Evolutionary conservation across 495 filamentous ascomycete species (phyloP).

Genomic region (Entonaema liquescens): DNA sequence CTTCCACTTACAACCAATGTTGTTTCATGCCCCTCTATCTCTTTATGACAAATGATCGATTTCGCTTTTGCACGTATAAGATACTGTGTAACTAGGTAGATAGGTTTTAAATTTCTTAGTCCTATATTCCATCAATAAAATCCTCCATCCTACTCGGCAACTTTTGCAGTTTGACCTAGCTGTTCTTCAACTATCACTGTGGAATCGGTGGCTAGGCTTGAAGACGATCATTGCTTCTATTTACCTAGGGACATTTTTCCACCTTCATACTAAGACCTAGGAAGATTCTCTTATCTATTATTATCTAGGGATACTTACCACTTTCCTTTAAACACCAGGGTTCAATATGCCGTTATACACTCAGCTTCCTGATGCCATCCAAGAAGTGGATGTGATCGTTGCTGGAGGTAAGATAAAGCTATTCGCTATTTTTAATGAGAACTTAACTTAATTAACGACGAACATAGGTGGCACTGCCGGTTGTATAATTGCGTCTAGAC

Average conservation of each 20-base stretch:
- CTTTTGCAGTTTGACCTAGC: neutral
- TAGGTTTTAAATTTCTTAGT: neutral
- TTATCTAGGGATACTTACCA: neutral
- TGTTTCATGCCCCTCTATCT: neutral
- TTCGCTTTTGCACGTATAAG: no score
- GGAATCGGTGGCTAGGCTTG: neutral
- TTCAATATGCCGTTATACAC: slow-evolving; percentile 45
- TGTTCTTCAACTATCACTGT: neutral
- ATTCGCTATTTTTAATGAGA: neutral
- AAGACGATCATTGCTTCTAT: neutral
- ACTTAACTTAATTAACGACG: neutral
- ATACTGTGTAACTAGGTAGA: no score
- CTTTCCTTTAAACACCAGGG: neutral
- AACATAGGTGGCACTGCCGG: neutral
- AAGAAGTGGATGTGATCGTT: slow-evolving; percentile 51
- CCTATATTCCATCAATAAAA: neutral
- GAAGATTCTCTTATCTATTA: neutral
- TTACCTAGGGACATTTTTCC: neutral
- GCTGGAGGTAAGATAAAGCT: slow-evolving; percentile 42
- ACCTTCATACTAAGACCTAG: neutral
- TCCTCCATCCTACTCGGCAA: neutral
- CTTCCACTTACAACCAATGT: neutral
- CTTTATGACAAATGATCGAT: neutral
- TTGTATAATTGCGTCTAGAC: neutral
- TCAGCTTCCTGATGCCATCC: slow-evolving; percentile 42